phyloP scores from a whole-genome alignment of 1,139 yeast species.

The Zygosaccharomyces pseudobailii region DNA sequence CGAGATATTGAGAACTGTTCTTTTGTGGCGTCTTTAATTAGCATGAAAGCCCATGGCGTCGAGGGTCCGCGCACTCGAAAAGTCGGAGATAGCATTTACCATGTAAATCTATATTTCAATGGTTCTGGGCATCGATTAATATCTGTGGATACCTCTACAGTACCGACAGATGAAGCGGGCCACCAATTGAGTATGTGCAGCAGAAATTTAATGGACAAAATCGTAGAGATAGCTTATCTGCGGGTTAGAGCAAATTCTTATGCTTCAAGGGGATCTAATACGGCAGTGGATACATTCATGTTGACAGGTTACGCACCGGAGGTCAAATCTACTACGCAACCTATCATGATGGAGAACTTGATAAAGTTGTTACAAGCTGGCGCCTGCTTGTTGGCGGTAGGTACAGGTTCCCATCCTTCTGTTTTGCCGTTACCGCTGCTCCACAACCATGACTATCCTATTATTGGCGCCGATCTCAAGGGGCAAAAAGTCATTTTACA shows the following conservation, averaged over 20 bases:
- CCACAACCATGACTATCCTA: constrained; percentile 68
- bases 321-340: constrained; percentile 36
- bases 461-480: constrained; percentile 36
- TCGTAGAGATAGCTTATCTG: constrained; percentile 73
- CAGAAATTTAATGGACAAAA: constrained; percentile 40
- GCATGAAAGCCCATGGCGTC: constrained; percentile 35
- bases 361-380: constrained; percentile 36
- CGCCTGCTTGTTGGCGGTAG: constrained; percentile 53
- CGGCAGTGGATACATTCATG: constrained; percentile 66
- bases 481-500: constrained; percentile 38
- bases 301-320: constrained; percentile 77
- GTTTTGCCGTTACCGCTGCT: constrained; percentile 33
- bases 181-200: constrained; percentile 20
- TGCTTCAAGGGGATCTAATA: constrained; percentile 68
- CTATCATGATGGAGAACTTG: constrained; percentile 30
- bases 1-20: constrained; percentile 76
- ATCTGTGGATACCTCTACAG: constrained; percentile 46
- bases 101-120: constrained; percentile 47
- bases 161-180: constrained; percentile 21
- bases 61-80: constrained; percentile 17
- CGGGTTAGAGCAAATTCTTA: constrained; percentile 59
- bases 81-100: constrained; percentile 35
- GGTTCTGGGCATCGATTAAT: constrained; percentile 53
- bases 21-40: constrained; percentile 61
- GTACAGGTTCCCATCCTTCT: constrained; percentile 51